Percentiles rank a stretch among this genome's conserved stretches.
These are phyloP conservation scores for Neospermospora avenae DNA, from an alignment of 2,329 filamentous ascomycete genomes.

Conservation along the genomic window DNA sequence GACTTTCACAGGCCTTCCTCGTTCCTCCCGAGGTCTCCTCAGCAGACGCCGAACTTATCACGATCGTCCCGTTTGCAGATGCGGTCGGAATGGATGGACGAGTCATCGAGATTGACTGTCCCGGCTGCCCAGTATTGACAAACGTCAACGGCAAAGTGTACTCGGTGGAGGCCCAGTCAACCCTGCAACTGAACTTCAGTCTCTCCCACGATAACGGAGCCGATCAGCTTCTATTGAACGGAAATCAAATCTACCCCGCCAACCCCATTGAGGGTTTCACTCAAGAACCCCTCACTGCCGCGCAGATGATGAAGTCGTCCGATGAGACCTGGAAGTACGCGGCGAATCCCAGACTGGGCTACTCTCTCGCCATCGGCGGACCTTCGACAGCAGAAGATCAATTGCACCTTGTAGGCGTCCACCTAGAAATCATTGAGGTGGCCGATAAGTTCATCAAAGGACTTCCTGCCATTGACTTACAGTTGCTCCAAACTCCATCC, in stretches of 20 bases:
- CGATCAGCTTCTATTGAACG: conserved; percentile 55
- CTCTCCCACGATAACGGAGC: conserved; percentile 44
- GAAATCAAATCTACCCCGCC: conserved; percentile 51
- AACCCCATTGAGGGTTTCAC: conserved; percentile 36
- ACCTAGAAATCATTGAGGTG: conserved; percentile 59
- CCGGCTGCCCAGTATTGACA: conserved; percentile 47
- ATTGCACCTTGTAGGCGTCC: conserved; percentile 50
- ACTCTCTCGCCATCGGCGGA: conserved; percentile 33
- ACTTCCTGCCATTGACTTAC: conserved; percentile 55
- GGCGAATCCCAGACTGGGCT: conserved; percentile 28
- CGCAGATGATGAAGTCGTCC: conserved; percentile 41
- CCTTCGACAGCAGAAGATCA: conserved; percentile 48
- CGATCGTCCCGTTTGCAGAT: conserved; percentile 40
- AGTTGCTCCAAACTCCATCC: conserved; percentile 56
- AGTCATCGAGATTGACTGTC: conserved; percentile 49
- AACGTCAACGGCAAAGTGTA: conserved; percentile 33
- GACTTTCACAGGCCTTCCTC: conserved; percentile 45
- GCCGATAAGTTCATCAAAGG: conserved; percentile 52
- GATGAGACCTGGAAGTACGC: conserved; percentile 28
- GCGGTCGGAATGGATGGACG: conserved; percentile 39
- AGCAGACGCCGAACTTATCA: conserved; percentile 43
- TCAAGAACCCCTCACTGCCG: conserved; percentile 43
- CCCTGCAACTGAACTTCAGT: conserved; percentile 51
- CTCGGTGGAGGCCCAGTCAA: conserved; percentile 23
- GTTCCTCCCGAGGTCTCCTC: conserved; percentile 49